Base-by-base conservation (phyloP, 2,329 filamentous ascomycete genomes). In the Talaromyces sp. region DNA sequence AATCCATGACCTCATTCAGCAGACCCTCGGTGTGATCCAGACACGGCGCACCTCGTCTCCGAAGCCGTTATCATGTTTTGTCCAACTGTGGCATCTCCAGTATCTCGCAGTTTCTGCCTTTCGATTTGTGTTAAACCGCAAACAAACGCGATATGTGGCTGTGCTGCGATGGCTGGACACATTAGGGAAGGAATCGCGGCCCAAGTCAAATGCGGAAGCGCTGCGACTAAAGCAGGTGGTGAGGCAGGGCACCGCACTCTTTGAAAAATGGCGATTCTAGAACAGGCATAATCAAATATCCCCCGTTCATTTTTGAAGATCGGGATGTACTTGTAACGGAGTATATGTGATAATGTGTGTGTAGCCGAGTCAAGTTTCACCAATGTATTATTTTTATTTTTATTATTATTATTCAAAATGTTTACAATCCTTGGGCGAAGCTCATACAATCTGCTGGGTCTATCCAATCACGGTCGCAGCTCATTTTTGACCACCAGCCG, bases 31-130 rank as follows among this genome's bases (percentile, higher is more conserved):
- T 8, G 78, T 91, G 29, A 77, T 93, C 57, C 85, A 84, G 22
- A 82, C 84, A 61, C 75, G 59, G 13, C 49, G 55, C 8, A 47
- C 24, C 14, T 48, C 47, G 17, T 17, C 48, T 7, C 39, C 48
- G 9, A 7, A 49, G 24, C 43, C 76, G 70, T 16, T 88, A 58
- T 69, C 76, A 13, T 90, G 86, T 63, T 75, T 76, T 17, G 76
- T 92, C 27, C 82, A 79, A 47, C 83, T 80, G 58, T 69, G 70
- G 13, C 87, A 92, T 64, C 76, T 83, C 30, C 72, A 78, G 50
- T 86, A 86, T 77, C 76, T 93, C 54, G 87, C 86, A 0, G 84
- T 86, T 47, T 78, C 78, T 24, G 90, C 91, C 4, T 96, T 96
- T 64, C 70, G 77, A 41, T 75, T 79, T 47, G 86, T 94, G 24